Evolutionary conservation across 2,329 filamentous ascomycete genomes (phyloP), one percentile per base, ranked within the genome.

Genomic region (Hysterium pulicare): DNA sequence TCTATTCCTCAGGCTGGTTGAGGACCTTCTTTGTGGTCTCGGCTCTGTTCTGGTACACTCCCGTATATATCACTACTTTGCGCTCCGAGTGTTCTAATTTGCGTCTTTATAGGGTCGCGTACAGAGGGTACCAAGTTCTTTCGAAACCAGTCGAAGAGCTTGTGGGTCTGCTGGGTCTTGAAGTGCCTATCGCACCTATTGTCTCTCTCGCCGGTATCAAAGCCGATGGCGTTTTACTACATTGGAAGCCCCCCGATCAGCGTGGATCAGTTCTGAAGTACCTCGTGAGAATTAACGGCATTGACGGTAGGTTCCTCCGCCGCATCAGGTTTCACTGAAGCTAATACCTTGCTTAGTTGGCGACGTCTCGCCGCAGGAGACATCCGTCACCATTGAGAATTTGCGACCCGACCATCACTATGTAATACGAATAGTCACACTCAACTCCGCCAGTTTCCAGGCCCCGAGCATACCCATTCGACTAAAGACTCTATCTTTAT

Each of bases 361-460:
- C 55, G 88, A 95, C 59, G 88, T 90, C 33, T 83, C 81, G 50
- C 82, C 83, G 55, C 79, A 82, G 52, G 89, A 95, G 64, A 89
- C 86, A 0, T 87, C 89, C n/a, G 90, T 96, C 40, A 90, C 87
- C 34, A 90, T 98, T 42, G 90, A 86, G 23, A 89, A 90, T 30
- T 75, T 98, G 6, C 84, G 86, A 55, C 90, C 93, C 0, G 83
- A 86, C 51, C 87, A 87, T 57, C 94, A 90, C 58, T 97, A 97
- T 70, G 94, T 95, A 51, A 84, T 98, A 21, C 85, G 91, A 46
- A 88, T 97, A 41, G 87, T 96, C 53, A 89, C 91, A 30, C 86
- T 96, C 41, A 95, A 91, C 37, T 81, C 85, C 22, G 89, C 90
- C 54, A 94, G 93, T 66, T 97, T 97, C 58, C 89, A 95, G 61